Base-by-base conservation (phyloP, 2,329 filamentous ascomycete species). In the Harringtonia aguacate region DNA sequence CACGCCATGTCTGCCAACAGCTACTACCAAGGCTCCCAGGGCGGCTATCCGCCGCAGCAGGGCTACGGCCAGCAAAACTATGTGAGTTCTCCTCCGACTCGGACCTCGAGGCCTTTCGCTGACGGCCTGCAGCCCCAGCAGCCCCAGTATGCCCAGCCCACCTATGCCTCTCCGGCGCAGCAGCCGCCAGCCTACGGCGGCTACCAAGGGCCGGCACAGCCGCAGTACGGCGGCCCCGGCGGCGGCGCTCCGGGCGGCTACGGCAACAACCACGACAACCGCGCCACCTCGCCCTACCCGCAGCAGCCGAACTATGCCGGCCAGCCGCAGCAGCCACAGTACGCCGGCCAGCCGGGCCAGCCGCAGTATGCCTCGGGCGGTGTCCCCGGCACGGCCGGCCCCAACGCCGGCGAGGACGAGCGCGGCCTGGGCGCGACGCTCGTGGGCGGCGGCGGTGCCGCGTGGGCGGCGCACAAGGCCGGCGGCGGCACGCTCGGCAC, bases 341-440 rank as follows among this genome's bases (percentile, higher is more conserved):
- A 59, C 39, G 56, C 48, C 22, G 51, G 55, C 12, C 33, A 40
- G 8, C 38, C 40, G 14, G 40, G 49, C 29, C 41, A 44, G n/a
- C 50, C 52, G 21, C 51, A 39, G n/a, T 36, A 31, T 31, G 41
- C 24, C 31, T 9, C 33, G 17, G 33, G 14, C 15, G 24, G 7
- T 27, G 24, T 27, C 7, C 24, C 24, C 24, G 24, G 24, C 24
- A 7, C 53, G 14, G 55, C 36, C 17, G 57, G 56, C 10, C 61
- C 61, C 6, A 33, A 36, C n/a, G 44, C 29, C 8, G 27, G 35
- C 4, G 57, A 63, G 34, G 66, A 63, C 29, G 74, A 78, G n/a
- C 70, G 73, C 39, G 75, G 75, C 29, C 64, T 79, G 17, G 73
- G 72, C 4, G 70, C 73, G 2, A 68, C 73, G 4, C 53, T 78